Evolutionary conservation across 176 grass and related monocot species (phyloP), one percentile per base, ranked within the genome.

Genomic region (Chloris gayana): DNA sequence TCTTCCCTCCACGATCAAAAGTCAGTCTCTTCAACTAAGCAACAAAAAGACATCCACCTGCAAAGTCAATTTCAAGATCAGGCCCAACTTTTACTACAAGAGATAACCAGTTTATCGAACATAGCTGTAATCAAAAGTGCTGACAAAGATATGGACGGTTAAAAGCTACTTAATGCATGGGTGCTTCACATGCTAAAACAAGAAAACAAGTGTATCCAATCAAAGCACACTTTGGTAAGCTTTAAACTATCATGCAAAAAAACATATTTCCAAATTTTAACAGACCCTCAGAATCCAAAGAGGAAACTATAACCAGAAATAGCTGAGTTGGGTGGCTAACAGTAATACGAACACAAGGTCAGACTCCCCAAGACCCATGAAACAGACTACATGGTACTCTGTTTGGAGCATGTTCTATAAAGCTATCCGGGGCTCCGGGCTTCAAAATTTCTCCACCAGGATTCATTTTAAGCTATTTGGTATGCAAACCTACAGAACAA

Each of bases 11-110:
- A 73, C 73, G 58, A 85, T 59, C 72, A 65, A 81, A 81, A 77
- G 13, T 67, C 41, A 39, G 29, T 58, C 15, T 60, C 58, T 81
- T 85, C 49, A 89, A 77, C n/a, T 33, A 38, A 22, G 7, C 64
- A 71, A n/a, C n/a, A 50, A 72, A 71, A 77, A 29, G 30, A 24
- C 65, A 85, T 77, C n/a, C 72, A 81, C 83, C 83, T 89, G 72
- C 59, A 89, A 82, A 82, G 18, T 24, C 18, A 82, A 0, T 60
- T 17, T 54, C 10, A 6, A 41, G 39, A 26, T 85, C 50, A 89
- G 83, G 59, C 33, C 29, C 27, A n/a, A 67, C 21, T 30, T 76
- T 72, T 81, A 85, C 18, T 68, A 29, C 11, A 22, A 39, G 14
- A 7, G 22, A 64, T 73, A 67, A 6, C 1, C 14, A 83, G 72